Evolutionary conservation across 148 eudicot genomes (phyloP), one percentile per base, ranked within the genome.

Genomic region (Oxyria digyna): DNA sequence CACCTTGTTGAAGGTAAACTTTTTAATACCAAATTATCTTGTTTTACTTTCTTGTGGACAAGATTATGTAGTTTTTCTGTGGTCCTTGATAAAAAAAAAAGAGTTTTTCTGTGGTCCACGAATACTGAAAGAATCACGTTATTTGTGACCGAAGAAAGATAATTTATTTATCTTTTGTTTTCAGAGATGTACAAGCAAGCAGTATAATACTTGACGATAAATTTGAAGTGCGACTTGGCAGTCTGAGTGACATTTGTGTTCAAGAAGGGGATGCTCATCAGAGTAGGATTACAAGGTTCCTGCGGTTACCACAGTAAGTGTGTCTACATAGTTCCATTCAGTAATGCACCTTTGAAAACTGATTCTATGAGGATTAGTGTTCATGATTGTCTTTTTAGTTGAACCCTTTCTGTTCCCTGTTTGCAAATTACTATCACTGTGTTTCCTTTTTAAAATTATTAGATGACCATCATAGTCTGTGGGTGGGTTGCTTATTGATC

Each of bases 131-230:
- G 49, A 45, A 45, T 45, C 49, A 15, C 18, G 17, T 45, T 9
- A 3, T 45, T 45, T 52, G 62, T 52, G 62, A 52, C 62, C 24
- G 62, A 10, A 21, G 59, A 52, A 21, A 14, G 8, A 24, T 15
- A 52, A 3, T 12, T 52, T 10, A 52, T 9, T 29, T 29, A 31
- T 59, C 38, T 13, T 14, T 73, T 67, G 59, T 45, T 52, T 55
- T 17, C 40, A 95, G 99, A 81, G 97, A 95, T 83, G 78, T 91
- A 23, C 99, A 95, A 85, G 97, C 99, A 64, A 91, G 94, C 82
- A 95, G 99, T 74, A 88, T 95, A 73, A 87, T 95, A 62, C 97
- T 95, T 76, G 99, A 95, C 72, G 99, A 95, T 74, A 95, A 91
- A 81, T 95, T 85, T 79, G 99, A 95, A 88, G 97, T 95, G 69